Base-by-base conservation (phyloP, 2,329 filamentous ascomycete genomes). In the Pseudogymnoascus sp. region DNA sequence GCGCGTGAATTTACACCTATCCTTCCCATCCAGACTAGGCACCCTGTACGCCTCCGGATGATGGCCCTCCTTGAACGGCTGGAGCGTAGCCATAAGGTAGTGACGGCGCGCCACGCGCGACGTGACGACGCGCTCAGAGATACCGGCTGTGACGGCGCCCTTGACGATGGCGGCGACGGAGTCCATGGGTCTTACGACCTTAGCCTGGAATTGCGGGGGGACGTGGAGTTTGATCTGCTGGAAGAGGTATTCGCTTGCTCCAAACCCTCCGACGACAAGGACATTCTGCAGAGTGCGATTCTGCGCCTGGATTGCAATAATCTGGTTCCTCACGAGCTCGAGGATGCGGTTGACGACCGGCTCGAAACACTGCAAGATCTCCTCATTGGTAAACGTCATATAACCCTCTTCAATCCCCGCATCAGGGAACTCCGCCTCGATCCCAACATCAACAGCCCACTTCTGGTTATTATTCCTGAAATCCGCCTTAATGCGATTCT, bases 351-450 rank as follows among this genome's bases (percentile, higher is more conserved):
- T 97, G 64, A 98, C 93, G 8, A 99, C 95, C 11, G 95, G 95
- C 81, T 98, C 93, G 76, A 98, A 99, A 80, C 95, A 98, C 79
- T 98, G 93, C 70, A 99, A 82, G 72, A 99, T 98, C 78, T 99
- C 95, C 79, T 98, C 95, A 75, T 99, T 98, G 67, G 93, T 98
- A 76, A 99, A 99, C 2, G 93, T 98, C 95, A 99, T 99, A 81
- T 97, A 98, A 61, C 95, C 93, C 78, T 99, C 95, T 79, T 98
- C 95, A 70, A 99, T 98, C 70, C 92, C 93, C 34, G 95, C 95
- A 75, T 98, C 95, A 41, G 93, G 93, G 80, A 96, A 98, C 74
- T 98, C 95, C 48, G 93, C 92, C 81, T 99, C 95, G 72, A 99
- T 98, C 74, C 95, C 95, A 61, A 99, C 95, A 75, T 99, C 95